Conservation (phyloP, 1,284 basidiomycete species). For the Cutaneotrichosporon sp. region DNA sequence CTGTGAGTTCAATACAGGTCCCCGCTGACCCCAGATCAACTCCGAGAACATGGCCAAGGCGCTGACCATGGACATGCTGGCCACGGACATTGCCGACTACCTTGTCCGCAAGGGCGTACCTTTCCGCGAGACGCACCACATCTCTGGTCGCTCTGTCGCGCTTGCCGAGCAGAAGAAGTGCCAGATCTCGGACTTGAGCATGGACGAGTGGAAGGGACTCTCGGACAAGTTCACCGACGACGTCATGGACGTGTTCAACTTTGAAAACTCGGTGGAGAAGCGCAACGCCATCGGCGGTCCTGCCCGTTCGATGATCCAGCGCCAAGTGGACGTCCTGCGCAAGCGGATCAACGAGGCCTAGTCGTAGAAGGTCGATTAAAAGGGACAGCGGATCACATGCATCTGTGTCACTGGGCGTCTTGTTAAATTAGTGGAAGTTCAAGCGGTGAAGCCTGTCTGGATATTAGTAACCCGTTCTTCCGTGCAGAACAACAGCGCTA, state of each 20-base stretch:
- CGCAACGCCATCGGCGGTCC: slow-evolving; percentile 89
- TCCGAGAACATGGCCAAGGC: slow-evolving; percentile 82
- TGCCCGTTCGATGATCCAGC: slow-evolving; percentile 72
- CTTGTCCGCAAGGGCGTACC: slow-evolving; percentile 97
- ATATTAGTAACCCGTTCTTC: too few species aligned
- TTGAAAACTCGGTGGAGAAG: slow-evolving; percentile 92
- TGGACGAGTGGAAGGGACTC: slow-evolving; percentile 72
- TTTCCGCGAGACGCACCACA: slow-evolving; percentile 97
- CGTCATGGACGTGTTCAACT: slow-evolving; percentile 76
- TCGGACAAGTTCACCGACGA: slow-evolving; percentile 77
- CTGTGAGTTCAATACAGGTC: slow-evolving; percentile 53
- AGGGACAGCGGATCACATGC: neutral
- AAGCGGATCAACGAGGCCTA: slow-evolving; percentile 46
- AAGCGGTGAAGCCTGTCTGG: too few species aligned
- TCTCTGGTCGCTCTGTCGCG: slow-evolving; percentile 92
- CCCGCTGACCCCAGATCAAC: slow-evolving; percentile 60
- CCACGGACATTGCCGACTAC: slow-evolving; percentile 96
- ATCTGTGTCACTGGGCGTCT: neutral
- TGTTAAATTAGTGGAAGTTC: too few species aligned
- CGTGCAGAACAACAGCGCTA: too few species aligned
- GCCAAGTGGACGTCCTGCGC: slow-evolving; percentile 73
- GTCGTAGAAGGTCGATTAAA: neutral
- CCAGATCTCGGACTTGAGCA: slow-evolving; percentile 72
- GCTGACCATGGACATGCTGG: slow-evolving; percentile 92
- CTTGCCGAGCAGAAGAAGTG: slow-evolving; percentile 79